Base-by-base conservation (phyloP, 139 green algal species). In the Chlorella ohadii region DNA sequence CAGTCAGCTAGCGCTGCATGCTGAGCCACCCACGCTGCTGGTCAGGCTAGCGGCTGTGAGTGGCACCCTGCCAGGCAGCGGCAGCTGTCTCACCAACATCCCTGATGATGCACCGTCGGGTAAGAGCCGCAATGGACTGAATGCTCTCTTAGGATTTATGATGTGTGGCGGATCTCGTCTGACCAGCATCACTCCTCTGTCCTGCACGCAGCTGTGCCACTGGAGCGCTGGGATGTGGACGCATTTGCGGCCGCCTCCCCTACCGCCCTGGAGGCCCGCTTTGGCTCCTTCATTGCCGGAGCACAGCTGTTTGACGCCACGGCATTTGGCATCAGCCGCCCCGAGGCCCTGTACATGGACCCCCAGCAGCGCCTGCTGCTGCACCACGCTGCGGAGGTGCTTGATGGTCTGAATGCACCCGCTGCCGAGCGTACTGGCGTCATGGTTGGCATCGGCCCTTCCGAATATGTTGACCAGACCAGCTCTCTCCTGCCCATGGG, bases 361-460 rank as follows among this genome's bases (percentile, higher is more conserved):
- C 91, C 91, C 7, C 94, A 97, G 87, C 94, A 97, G 80, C 89
- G 94, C 1, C 65, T 96, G 70, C 83, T 96, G 73, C 44, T 96
- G 72, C 87, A 95, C 68, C 74, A 78, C 5, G 73, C 86, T 25
- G 84, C 72, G 23, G 61, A 91, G 31, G 87, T 79, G 2, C n/a
- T 92, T 20, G 55, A 19, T 68, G 28, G 63, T 1, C 28, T 36
- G 1, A 6, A 9, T 68, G 4, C 3, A 17, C 6, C 63, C 36
- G 12, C 28, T 34, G 16, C 36, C 33, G 38, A 41, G 4, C 38
- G 20, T 39, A 51, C 44, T 19, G 66, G n/a, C 9, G 83, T 86
- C 33, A 87, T 90, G 65, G 67, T 90, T 19, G 88, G 85, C 47
- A 88, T 92, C 67, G 89, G 84, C 22, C 41, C 87, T 13, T 61